These are phyloP conservation scores for Dalbergia oliveri DNA, from an alignment of 306 rosid species.

Conservation along the genomic window DNA sequence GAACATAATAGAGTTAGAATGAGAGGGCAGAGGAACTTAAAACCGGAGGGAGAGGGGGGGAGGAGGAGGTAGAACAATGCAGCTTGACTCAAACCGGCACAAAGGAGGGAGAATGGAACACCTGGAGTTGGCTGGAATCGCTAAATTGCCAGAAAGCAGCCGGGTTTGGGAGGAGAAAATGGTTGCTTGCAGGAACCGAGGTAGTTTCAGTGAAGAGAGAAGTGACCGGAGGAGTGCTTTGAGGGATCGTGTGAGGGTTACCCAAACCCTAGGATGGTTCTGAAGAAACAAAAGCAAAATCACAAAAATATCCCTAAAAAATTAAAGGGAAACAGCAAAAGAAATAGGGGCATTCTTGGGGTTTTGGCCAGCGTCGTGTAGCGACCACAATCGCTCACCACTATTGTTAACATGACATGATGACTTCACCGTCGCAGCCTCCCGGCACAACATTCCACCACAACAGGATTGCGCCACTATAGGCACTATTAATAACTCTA, in stretches of 20 bases:
- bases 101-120: too few relatives aligned
- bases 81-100: too few relatives aligned
- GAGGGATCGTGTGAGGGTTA: background rate
- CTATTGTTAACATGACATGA: too few relatives aligned
- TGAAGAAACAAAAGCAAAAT: background rate
- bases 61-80: too few relatives aligned
- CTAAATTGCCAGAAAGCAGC: background rate
- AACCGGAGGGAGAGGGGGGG: too few relatives aligned
- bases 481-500: background rate
- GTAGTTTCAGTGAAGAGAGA: background rate
- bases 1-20: too few relatives aligned
- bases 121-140: background rate
- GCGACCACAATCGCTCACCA: background rate
- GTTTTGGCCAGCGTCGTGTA: background rate
- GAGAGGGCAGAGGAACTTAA: too few relatives aligned
- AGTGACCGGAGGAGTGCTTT: background rate
- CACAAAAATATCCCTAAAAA: background rate
- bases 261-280: background rate
- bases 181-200: background rate
- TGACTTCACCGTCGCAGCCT: too few relatives aligned
- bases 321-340: background rate
- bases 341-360: background rate
- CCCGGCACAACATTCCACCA: too few relatives aligned
- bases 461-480: background rate
- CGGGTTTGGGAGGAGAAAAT: background rate